A percentile compares a stretch with the other conserved stretches of the same genome.
Evolutionary conservation across 169 alveolate species (phyloP).

Genomic region (Eimeria sp.): DNA sequence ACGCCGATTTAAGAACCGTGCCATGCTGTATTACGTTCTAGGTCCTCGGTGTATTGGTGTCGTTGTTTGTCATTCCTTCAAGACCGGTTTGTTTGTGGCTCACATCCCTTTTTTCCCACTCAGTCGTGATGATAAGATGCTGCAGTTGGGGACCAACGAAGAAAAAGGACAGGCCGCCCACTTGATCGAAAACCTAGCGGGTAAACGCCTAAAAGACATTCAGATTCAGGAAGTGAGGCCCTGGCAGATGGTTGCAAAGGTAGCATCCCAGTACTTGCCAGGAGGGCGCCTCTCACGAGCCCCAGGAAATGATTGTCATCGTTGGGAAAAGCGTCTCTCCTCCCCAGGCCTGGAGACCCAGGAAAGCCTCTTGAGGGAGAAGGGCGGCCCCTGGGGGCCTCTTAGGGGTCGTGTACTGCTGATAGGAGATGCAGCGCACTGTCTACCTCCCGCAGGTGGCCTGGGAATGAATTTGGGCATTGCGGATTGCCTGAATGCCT

Average conservation of each 20-base stretch:
- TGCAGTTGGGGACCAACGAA: not conserved
- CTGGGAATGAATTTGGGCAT: slow-evolving; percentile 97
- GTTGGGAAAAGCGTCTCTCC: not conserved
- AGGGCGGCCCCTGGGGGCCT: slow-evolving; percentile 40
- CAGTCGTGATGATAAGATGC: not conserved
- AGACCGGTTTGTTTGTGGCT: slow-evolving; percentile 94
- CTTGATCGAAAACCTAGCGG: slow-evolving; percentile 37
- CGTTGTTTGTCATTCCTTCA: slow-evolving; percentile 93
- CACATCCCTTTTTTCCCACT: slow-evolving; percentile 93
- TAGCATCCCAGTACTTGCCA: slow-evolving; percentile 51
- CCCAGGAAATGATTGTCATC: not conserved
- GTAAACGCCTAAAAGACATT: slow-evolving; percentile 30
- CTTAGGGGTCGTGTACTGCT: slow-evolving; percentile 85
- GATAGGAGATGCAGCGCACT: slow-evolving; percentile 97
- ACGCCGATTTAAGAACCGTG: slow-evolving; percentile 30
- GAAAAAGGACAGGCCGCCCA: not conserved
- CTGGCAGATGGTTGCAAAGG: slow-evolving; percentile 80
- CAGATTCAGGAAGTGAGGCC: slow-evolving; percentile 65
- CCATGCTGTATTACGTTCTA: slow-evolving; percentile 92
- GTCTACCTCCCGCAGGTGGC: slow-evolving; percentile 97
- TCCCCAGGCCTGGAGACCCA: not conserved
- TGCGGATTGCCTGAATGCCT: slow-evolving; percentile 92
- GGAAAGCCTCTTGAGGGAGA: not conserved
- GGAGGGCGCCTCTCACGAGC: not conserved
- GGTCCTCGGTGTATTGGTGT: slow-evolving; percentile 91